Percentiles rank a stretch among this genome's conserved stretches.
Evolutionary conservation across 768 basidiomycete species (phyloP).

Genomic region (Leccinum pellstonianum): DNA sequence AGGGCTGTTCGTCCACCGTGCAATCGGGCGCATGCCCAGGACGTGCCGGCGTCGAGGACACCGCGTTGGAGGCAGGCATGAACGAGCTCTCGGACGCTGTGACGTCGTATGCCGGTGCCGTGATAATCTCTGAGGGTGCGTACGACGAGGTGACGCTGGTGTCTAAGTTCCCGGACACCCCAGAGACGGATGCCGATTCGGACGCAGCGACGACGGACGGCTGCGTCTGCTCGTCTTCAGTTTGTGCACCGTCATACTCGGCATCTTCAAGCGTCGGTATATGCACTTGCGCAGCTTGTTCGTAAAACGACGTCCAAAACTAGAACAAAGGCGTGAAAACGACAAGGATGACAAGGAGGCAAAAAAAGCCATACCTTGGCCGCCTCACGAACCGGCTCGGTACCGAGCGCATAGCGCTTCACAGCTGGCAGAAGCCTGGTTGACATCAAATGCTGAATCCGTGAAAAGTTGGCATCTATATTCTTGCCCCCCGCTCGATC

Average conservation of each 20-base stretch:
- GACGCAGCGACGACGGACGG: slow-evolving; percentile 15
- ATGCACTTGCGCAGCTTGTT: slow-evolving; percentile 85
- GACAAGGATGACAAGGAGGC: neutral
- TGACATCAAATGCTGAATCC: slow-evolving; percentile 81
- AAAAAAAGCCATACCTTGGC: slow-evolving; percentile 58
- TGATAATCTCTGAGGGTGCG: slow-evolving; percentile 1
- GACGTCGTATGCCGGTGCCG: slow-evolving; percentile 32
- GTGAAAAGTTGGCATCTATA: slow-evolving; percentile 91
- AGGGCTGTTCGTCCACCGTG: slow-evolving; percentile 49
- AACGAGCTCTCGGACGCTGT: slow-evolving; percentile 70
- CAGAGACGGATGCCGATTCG: slow-evolving; percentile 17
- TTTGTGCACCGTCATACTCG: slow-evolving; percentile 53
- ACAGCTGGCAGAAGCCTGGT: slow-evolving; percentile 82
- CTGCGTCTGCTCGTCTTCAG: slow-evolving; percentile 46
- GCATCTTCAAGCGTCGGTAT: slow-evolving; percentile 74
- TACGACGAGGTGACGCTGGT: slow-evolving; percentile 13
- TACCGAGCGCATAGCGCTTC: slow-evolving; percentile 84
- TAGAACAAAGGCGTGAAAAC: slow-evolving; percentile 27
- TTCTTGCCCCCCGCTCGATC: slow-evolving; percentile 47
- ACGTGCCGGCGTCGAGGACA: slow-evolving; percentile 76
- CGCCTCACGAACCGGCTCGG: slow-evolving; percentile 85
- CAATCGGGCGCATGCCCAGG: slow-evolving; percentile 33
- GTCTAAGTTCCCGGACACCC: neutral
- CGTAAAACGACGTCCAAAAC: slow-evolving; percentile 98
- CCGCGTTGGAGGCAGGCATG: slow-evolving; percentile 59